Base-by-base conservation (phyloP, 2,329 filamentous ascomycete species). In the Periconia sp. region DNA sequence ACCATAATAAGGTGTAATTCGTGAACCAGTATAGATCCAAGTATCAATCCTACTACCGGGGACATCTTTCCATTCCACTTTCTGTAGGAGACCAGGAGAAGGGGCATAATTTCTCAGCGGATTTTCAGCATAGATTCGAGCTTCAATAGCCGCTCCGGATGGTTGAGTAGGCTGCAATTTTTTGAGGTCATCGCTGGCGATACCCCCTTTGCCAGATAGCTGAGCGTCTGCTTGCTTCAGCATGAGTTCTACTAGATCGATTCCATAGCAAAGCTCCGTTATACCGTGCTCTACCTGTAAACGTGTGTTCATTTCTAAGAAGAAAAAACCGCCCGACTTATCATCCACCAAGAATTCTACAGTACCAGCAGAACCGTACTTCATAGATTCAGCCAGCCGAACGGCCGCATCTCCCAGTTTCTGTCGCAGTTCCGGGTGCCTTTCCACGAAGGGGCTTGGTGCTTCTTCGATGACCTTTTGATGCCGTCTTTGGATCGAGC, bases 381-480 rank as follows among this genome's bases (percentile, higher is more conserved):
- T 71, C 44, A 81, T 74, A 0, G 73, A 76, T 52, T 77, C 73
- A 0, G 79, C 78, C 13, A 83, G 71, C n/a, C 83, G 82, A 4
- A 95, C 87, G 3, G 91, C 89, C 10, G 87, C 79, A 3, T 85
- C 84, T 1, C 74, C 69, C 10, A 83, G 82, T 80, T 66, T 83
- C 79, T 73, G 82, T 68, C 60, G 86, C 76, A 83, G 84, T 79
- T 68, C 66, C 1, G 68, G 66, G 39, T 77, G 70, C 29, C 59
- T 71, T 35, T 71, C 68, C 0, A 82, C 72, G 46, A 85, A 85
- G 0, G 90, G 89, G 11, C 88, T 89, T 0, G 91, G 91, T 3
- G 87, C 91, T 70, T 96, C 91, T 66, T 96, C 91, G 16, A 96
- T 80, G 29, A 95, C 88, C 73, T 96, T 96, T 66, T 96, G 91